Evolutionary conservation across 257 asterid species (phyloP).

Genomic region (Anisodus tanguticus): DNA sequence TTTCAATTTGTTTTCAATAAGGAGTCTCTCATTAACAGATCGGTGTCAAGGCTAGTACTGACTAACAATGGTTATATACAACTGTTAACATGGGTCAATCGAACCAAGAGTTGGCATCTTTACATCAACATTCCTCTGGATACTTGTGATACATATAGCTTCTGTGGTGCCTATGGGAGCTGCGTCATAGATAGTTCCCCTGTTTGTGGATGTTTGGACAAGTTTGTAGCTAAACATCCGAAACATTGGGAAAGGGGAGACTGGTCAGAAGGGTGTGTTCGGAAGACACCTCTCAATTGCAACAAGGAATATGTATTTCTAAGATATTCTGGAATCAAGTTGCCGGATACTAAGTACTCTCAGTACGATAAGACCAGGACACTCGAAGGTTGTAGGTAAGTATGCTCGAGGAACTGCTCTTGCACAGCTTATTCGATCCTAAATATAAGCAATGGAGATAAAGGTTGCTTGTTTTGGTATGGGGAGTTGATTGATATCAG

Average conservation of each 20-base stretch:
- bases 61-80: not conserved
- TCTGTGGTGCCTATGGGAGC: constrained; percentile 27
- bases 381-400: constrained; percentile 36
- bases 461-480: constrained; percentile 44
- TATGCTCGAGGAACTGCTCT: constrained; percentile 41
- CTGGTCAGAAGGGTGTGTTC: constrained; percentile 42
- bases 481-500: constrained; percentile 35
- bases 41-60: not conserved
- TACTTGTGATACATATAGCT: constrained; percentile 27
- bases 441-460: constrained; percentile 33
- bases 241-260: constrained; percentile 34
- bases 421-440: constrained; percentile 44
- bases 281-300: constrained; percentile 35
- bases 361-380: constrained; percentile 37
- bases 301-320: constrained; percentile 34
- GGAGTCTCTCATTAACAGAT: not conserved
- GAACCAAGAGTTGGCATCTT: constrained; percentile 29
- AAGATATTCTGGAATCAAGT: constrained; percentile 37
- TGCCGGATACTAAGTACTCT: constrained; percentile 39
- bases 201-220: constrained; percentile 34
- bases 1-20: constrained; percentile 5
- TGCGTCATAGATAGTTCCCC: constrained; percentile 25
- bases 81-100: constrained; percentile 22
- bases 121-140: constrained; percentile 23
- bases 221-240: constrained; percentile 33